phyloP scores from a whole-genome alignment of 345 rosid species.

The Ceriops tagal region DNA sequence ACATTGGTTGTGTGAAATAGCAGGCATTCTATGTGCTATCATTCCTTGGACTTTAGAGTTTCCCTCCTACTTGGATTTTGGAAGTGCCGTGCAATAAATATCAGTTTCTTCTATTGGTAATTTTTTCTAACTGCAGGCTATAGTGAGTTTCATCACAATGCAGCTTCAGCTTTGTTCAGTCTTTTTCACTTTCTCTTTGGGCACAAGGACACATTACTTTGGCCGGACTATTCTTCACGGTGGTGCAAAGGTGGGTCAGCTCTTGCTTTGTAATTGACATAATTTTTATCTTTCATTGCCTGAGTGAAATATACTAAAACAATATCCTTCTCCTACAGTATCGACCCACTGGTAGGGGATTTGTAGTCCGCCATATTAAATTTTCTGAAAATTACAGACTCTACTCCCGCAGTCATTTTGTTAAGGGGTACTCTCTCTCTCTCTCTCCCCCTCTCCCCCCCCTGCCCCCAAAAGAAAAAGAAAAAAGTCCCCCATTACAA shows the following conservation, averaged over 20 bases:
- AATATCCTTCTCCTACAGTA: constrained; percentile 48
- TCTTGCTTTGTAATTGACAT: constrained; percentile 6
- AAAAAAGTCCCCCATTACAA: not conserved
- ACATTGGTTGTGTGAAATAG: not conserved
- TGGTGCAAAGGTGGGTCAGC: constrained; percentile 71
- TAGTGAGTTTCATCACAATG: constrained; percentile 87
- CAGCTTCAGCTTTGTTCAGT: constrained; percentile 94
- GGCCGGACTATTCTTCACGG: constrained; percentile 98
- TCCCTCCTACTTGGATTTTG: not conserved
- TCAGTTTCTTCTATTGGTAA: constrained; percentile 9
- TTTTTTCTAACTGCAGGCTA: constrained; percentile 54
- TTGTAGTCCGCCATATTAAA: constrained; percentile 87
- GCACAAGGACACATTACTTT: constrained; percentile 92
- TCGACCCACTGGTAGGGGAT: constrained; percentile 97
- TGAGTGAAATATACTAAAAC: constrained; percentile 13
- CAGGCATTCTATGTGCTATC: not conserved
- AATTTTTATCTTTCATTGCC: not conserved
- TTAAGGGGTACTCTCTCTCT: constrained; percentile 62
- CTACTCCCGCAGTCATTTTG: constrained; percentile 95
- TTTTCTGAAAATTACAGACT: constrained; percentile 93
- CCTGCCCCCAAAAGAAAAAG: not conserved
- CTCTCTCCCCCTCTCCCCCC: constrained; percentile 17
- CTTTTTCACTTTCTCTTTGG: constrained; percentile 97
- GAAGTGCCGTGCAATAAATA: not conserved
- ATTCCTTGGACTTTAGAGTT: not conserved